Base-by-base conservation (phyloP, 441 rosid species). In the Populus hybrid region DNA sequence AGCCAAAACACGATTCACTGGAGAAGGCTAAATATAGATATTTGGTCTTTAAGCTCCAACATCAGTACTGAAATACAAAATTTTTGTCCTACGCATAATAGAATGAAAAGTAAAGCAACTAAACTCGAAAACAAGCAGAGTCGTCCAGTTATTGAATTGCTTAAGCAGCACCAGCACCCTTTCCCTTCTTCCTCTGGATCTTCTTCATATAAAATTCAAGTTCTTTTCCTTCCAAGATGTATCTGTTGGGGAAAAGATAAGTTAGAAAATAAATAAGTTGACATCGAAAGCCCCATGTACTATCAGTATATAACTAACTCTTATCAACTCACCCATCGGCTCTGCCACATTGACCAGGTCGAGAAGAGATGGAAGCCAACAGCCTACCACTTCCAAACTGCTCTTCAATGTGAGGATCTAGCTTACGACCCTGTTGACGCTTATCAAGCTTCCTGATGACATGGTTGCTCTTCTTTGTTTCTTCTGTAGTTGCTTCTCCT, bases 281-380 rank as follows among this genome's bases (percentile, higher is more conserved):
- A 45, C 20, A 45, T 4, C 0, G 20, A 45, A 14, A 45, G 20
- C 56, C 18, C 56, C 6, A 45, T 45, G 20, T 45, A 45, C 56
- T 45, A 45, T 45, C 56, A 12, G 29, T 45, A 45, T 45, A 4
- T 45, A 45, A 45, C 56, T 45, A 45, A 14, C 7, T 45, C 56
- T 45, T 45, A 14, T 0, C 56, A 24, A 24, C 77, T 38, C 20
- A 89, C 90, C 92, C 90, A 35, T 89, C 92, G 33, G 88, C 88
- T 74, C 90, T 88, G 70, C 90, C 90, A 61, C 92, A 89, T 56
- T 88, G 90, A 35, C 90, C 90, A 10, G 90, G 89, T 5, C 90
- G 84, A 11, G 90, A 89, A 69, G 92, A 84, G 70, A 89, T 87
- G 67, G 86, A 80, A 33, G 92, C 92, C 68, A 87, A 33, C 77